Percentiles rank a stretch among this genome's conserved stretches.
These are phyloP conservation scores for Withania somnifera DNA, from an alignment of 305 asterid genomes.

Conservation along the genomic window DNA sequence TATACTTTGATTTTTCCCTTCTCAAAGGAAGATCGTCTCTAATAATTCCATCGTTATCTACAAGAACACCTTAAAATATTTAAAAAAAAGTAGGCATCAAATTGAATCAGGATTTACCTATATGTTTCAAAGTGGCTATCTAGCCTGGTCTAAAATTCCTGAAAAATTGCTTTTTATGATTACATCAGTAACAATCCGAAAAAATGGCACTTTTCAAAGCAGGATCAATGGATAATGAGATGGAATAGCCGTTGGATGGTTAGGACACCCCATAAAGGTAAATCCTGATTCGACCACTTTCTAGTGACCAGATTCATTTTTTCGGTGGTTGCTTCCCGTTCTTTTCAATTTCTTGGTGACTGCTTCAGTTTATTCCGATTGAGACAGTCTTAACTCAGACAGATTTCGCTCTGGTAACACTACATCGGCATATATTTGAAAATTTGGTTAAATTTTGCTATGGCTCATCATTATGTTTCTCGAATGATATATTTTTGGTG, in stretches of 20 bases:
- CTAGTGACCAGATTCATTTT: not conserved
- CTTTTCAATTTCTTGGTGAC: not conserved
- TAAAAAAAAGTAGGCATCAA: not conserved
- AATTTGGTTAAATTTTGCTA: not conserved
- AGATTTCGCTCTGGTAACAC: not conserved
- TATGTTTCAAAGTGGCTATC: no score
- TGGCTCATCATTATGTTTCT: not conserved
- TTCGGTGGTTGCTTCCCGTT: not conserved
- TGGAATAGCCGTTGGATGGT: no score
- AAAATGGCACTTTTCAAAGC: no score
- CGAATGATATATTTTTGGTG: not conserved
- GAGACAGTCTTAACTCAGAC: not conserved
- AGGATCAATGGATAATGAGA: no score
- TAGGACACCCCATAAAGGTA: not conserved
- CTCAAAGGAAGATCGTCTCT: not conserved
- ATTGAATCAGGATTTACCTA: no score
- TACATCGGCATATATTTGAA: not conserved
- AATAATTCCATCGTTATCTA: no score
- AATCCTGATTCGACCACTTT: not conserved
- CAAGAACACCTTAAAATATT: no score
- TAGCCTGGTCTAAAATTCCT: no score
- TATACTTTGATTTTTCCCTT: not conserved
- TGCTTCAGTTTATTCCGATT: not conserved
- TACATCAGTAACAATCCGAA: no score
- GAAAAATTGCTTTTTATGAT: no score